Percentiles rank a stretch among this genome's conserved stretches.
phyloP scores from a whole-genome alignment of 2,329 filamentous ascomycete genomes.

The Beauveria caledonica region DNA sequence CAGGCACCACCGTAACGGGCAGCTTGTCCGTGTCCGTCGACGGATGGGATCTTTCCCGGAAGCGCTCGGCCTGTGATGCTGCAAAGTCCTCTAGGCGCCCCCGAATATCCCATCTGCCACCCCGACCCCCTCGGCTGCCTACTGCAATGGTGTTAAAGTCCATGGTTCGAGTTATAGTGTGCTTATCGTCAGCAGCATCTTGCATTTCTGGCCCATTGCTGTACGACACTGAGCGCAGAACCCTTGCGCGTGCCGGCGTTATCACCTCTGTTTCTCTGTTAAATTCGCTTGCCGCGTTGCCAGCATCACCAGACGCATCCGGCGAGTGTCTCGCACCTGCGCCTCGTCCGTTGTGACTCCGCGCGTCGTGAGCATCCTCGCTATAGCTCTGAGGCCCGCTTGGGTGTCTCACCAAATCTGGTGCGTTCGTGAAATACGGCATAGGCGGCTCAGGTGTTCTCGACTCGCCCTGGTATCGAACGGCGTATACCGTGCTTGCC shows the following conservation, averaged over 20 bases:
- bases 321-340: neutral
- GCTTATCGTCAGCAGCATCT: neutral
- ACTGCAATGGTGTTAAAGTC: neutral
- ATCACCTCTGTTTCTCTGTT: neutral
- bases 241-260: neutral
- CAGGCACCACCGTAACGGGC: conserved; percentile 53
- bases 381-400: conserved; percentile 9
- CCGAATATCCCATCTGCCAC: conserved; percentile 45
- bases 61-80: conserved; percentile 49
- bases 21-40: conserved; percentile 46
- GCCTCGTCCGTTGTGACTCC: neutral
- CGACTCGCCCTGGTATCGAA: conserved; percentile 52
- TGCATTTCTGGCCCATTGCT: neutral
- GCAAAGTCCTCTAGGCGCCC: conserved; percentile 53
- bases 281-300: neutral
- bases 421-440: neutral
- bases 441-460: conserved; percentile 36
- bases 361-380: neutral
- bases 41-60: conserved; percentile 48
- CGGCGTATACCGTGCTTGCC: conserved; percentile 55
- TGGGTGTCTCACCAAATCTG: neutral
- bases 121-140: neutral
- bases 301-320: neutral
- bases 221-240: conserved; percentile 9
- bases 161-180: neutral